Base-by-base conservation (phyloP, 73 alveolate species). In the Paramecium sexaurelia region DNA sequence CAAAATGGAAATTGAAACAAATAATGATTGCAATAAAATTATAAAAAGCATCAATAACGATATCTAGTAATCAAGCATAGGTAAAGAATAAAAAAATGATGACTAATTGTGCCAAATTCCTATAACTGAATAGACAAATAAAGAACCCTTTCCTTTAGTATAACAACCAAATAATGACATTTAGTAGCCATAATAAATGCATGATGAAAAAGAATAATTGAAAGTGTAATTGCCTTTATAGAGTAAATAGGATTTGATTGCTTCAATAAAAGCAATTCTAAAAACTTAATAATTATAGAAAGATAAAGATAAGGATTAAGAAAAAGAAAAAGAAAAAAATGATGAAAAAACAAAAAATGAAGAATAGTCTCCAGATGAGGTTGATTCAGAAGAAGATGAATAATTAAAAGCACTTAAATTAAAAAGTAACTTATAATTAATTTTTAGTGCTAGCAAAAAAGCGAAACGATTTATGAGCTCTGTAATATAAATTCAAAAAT, bases 331-430 rank as follows among this genome's bases (percentile, higher is more conserved):
- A 8, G 83, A 61, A 32, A 61, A 61, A 32, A 20, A 61, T 15
- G 40, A 57, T 6, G 82, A 24, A 57, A 26, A 26, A 61, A 19
- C 13, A 61, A 51, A 51, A 51, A 51, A 24, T 13, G 83, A 61
- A 29, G 33, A 26, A 29, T 24, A 61, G 39, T 26, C 39, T 61
- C 43, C 83, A 29, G 83, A 61, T 29, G 83, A 32, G 26, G 9
- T 7, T 10, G 83, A 61, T 61, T 61, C 83, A 61, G 83, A 61
- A 61, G 83, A 61, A 61, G 47, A 61, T 61, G 39, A 29, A 61
- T 27, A 61, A 32, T 19, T 61, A 13, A 29, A 61, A 32, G 83
- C 39, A 61, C 39, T 61, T 29, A 61, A 61, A 61, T 26, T 29
- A 61, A 61, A 32, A 61, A 61, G 83, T 61, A 61, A 29, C 43